Percentiles rank a stretch among this genome's conserved stretches.
Conservation (phyloP, 2,329 filamentous ascomycete genomes). For the Didymella glomerata region DNA sequence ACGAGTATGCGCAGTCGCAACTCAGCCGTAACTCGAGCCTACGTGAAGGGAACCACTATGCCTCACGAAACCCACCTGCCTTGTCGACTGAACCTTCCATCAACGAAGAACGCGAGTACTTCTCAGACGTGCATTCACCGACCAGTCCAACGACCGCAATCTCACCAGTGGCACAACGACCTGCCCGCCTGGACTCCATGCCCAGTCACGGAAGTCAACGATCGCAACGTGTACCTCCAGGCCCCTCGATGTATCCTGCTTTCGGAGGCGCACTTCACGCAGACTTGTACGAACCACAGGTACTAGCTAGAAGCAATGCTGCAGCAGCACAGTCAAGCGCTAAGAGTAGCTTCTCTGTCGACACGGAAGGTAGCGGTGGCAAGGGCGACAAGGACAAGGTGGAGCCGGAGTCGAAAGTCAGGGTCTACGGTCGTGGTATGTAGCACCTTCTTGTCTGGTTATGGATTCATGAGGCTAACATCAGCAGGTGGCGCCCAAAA, state of each 20-base stretch:
- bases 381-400: conserved; percentile 56
- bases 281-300: conserved; percentile 40
- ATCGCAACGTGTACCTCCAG: conserved; percentile 30
- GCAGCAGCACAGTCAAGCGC: conserved; percentile 42
- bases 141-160: conserved; percentile 31
- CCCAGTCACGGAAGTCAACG: conserved; percentile 30
- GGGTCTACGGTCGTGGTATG: conserved; percentile 65
- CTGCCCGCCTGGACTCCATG: conserved; percentile 43
- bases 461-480: conserved; percentile 44
- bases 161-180: conserved; percentile 31
- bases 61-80: conserved; percentile 37
- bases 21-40: conserved; percentile 42
- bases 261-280: conserved; percentile 37
- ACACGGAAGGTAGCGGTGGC: conserved; percentile 47
- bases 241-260: conserved; percentile 33
- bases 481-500: conserved; percentile 61
- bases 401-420: conserved; percentile 58
- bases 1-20: conserved; percentile 30
- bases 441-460: conserved; percentile 17
- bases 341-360: conserved; percentile 54
- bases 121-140: conserved; percentile 43
- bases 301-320: conserved; percentile 4
- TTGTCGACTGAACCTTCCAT: conserved; percentile 30
- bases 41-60: conserved; percentile 32
- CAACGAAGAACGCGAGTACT: conserved; percentile 42